A percentile compares a stretch with the other conserved stretches of the same genome.
Conservation (phyloP, 2,329 filamentous ascomycete species). For the Aspergillus latus region DNA sequence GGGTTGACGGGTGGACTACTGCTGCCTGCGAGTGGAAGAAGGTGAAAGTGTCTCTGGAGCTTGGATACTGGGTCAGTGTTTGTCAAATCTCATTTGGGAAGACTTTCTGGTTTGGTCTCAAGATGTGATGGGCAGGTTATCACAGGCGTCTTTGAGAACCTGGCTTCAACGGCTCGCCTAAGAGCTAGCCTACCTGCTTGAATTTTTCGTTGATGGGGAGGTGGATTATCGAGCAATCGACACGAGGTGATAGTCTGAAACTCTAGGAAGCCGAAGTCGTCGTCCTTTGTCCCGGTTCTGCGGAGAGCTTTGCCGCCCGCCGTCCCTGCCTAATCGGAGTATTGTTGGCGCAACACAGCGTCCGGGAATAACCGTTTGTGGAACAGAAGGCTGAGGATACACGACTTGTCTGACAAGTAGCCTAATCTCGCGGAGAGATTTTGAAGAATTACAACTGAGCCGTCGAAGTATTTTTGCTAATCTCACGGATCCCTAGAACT, state of each 20-base stretch:
- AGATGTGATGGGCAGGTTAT: not conserved
- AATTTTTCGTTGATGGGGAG: not conserved
- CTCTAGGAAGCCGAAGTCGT: not conserved
- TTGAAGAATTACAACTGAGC: not conserved
- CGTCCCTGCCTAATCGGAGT: slow-evolving; percentile 20
- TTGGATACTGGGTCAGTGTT: not conserved
- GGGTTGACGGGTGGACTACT: no score
- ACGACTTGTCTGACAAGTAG: slow-evolving; percentile 18
- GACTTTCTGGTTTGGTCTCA: not conserved
- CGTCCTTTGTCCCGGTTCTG: not conserved
- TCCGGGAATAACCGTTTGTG: slow-evolving; percentile 24
- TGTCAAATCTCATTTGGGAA: not conserved
- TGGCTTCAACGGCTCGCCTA: not conserved
- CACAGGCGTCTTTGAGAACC: not conserved
- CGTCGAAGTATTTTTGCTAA: not conserved
- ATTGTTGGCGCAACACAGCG: slow-evolving; percentile 24
- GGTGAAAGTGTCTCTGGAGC: not conserved
- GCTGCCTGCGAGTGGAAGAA: no score
- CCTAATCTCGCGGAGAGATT: slow-evolving; percentile 4
- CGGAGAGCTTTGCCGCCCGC: slow-evolving; percentile 6
- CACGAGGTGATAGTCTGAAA: not conserved
- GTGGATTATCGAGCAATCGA: not conserved
- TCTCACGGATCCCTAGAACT: not conserved
- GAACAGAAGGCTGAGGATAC: slow-evolving; percentile 20
- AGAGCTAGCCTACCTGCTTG: not conserved